Base-by-base conservation (phyloP, 2,329 filamentous ascomycete species). In the Shiraia bambusicola region DNA sequence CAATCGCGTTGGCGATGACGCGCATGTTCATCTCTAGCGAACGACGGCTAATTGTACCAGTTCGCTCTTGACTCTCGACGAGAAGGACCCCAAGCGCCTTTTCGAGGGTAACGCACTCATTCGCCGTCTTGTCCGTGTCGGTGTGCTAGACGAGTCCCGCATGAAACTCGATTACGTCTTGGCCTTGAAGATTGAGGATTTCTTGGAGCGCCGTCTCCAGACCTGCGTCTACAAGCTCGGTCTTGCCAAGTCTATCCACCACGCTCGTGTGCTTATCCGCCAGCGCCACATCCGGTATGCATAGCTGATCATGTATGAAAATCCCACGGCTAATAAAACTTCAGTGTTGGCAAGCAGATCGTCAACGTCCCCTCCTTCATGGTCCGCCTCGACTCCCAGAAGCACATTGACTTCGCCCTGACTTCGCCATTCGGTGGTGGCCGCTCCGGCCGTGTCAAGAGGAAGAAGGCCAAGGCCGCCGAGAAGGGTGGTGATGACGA, bases 131-230 rank as follows among this genome's bases (percentile, higher is more conserved):
- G 93, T 98, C 63, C 93, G 93, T 76, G 91, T 97, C 74, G 93
- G 93, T 88, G 93, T 98, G 71, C 89, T 98, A 72, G 93, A 98
- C 76, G 93, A 98, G 83, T 91, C 91, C 75, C 93, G 93, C 84
- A 98, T 98, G 93, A 98, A 96, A 88, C 93, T 98, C 83, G 93
- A 98, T 96, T 96, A 98, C 87, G 93, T 98, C 73, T 81, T 98
- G 73, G 93, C 93, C 79, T 86, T 98, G 52, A 95, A 95, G 84
- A 87, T 94, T 70, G 93, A 98, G 80, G 93, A 98, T 79, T 98
- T 98, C 87, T 84, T 98, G 79, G 93, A 98, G 87, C 92, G 93
- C 71, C 91, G 93, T 77, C 91, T 97, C 65, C 92, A 98, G 86
- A 98, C 93, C 69, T 95, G 92, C 72, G 93, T 98, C 76, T 97